phyloP scores from a whole-genome alignment of 2,329 filamentous ascomycete genomes.

The Orbilia ellipsospora region DNA sequence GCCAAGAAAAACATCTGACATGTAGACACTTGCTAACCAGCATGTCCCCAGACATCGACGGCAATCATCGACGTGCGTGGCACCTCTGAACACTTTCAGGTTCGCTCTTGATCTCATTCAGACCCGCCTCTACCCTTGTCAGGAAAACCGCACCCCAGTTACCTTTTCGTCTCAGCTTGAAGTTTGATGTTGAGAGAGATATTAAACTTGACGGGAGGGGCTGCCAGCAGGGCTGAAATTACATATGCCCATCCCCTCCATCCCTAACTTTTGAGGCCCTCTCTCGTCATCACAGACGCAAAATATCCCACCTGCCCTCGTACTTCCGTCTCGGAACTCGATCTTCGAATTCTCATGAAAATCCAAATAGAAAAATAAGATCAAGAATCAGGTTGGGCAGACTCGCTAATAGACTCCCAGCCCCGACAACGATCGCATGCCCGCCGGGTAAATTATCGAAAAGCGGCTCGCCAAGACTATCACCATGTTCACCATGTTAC shows the following conservation, averaged over 20 bases:
- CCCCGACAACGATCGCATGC: constrained; percentile 5
- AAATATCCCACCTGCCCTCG: too few relatives aligned
- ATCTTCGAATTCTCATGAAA: too few relatives aligned
- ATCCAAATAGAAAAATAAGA: background rate
- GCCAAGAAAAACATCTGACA: background rate
- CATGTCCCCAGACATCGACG: background rate
- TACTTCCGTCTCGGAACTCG: too few relatives aligned
- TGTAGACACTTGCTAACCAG: background rate
- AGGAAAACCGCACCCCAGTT: too few relatives aligned
- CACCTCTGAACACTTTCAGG: background rate
- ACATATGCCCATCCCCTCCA: background rate
- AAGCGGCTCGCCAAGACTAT: background rate
- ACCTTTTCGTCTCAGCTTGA: constrained; percentile 13
- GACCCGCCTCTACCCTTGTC: constrained; percentile 7
- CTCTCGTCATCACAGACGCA: too few relatives aligned
- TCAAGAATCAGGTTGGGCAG: background rate
- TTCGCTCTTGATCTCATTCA: too few relatives aligned
- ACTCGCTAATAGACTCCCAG: background rate
- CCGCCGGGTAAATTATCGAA: constrained; percentile 25
- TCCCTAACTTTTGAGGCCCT: background rate
- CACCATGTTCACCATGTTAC: constrained; percentile 1
- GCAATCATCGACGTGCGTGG: constrained; percentile 7
- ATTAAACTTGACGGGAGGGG: constrained; percentile 1
- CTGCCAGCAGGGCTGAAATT: constrained; percentile 37
- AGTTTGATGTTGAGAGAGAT: too few relatives aligned